These are phyloP conservation scores for Leucosporidium creatinivorum DNA, from an alignment of 768 basidiomycete genomes.

Conservation along the genomic window DNA sequence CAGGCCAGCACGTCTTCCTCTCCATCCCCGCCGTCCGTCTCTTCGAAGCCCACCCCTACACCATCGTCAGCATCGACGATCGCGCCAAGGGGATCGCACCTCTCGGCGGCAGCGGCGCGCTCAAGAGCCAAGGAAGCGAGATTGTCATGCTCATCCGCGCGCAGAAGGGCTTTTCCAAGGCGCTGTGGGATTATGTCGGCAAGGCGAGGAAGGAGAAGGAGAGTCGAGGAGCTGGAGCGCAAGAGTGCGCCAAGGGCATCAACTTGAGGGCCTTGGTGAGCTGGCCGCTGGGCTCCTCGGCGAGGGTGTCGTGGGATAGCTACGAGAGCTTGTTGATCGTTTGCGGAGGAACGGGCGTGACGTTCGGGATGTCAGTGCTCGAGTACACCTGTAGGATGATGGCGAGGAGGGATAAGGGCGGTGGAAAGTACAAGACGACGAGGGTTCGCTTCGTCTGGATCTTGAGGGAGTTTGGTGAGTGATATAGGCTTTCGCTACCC, in stretches of 20 bases:
- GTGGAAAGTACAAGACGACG: constrained; percentile 41
- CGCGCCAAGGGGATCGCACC: constrained; percentile 10
- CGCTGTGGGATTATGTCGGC: constrained; percentile 55
- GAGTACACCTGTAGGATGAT: constrained; percentile 46
- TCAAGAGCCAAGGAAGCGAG: constrained; percentile 48
- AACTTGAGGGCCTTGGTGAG: constrained; percentile 56
- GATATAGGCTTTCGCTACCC: background rate
- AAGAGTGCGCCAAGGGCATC: constrained; percentile 45
- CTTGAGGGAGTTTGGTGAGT: constrained; percentile 64
- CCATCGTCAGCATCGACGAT: constrained; percentile 55
- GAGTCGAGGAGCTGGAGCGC: constrained; percentile 28
- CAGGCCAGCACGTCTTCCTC: constrained; percentile 72
- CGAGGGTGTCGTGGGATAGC: constrained; percentile 54
- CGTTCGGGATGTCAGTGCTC: constrained; percentile 60
- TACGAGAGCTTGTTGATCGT: constrained; percentile 59
- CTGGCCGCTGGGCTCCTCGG: constrained; percentile 62
- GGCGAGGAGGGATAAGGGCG: constrained; percentile 39
- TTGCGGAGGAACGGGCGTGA: constrained; percentile 67
- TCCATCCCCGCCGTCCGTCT: constrained; percentile 58
- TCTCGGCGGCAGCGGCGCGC: constrained; percentile 14
- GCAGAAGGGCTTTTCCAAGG: constrained; percentile 61
- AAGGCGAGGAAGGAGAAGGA: constrained; percentile 39
- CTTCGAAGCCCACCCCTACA: constrained; percentile 65
- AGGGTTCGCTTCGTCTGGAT: constrained; percentile 72
- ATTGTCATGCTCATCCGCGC: constrained; percentile 64